These are phyloP conservation scores for Ceratocystis huliohia DNA, from an alignment of 2,329 filamentous ascomycete genomes.

Conservation along the genomic window DNA sequence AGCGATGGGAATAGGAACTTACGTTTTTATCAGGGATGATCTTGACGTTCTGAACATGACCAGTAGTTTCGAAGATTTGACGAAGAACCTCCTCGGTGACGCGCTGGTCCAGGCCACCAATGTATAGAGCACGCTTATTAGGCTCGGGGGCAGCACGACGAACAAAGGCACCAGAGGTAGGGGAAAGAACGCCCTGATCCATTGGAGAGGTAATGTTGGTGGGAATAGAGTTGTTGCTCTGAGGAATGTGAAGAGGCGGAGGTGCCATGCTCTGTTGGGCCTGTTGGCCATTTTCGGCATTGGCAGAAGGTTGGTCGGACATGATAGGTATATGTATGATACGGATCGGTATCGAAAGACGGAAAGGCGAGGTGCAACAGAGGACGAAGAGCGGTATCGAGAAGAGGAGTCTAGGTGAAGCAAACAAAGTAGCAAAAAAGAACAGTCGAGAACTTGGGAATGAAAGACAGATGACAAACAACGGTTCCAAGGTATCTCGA, in stretches of 20 bases:
- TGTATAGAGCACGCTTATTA: constrained; percentile 94
- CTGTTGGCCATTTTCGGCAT: constrained; percentile 54
- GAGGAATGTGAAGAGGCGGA: constrained; percentile 82
- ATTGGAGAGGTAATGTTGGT: constrained; percentile 83
- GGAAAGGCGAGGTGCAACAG: constrained; percentile 16
- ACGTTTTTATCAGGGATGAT: constrained; percentile 99
- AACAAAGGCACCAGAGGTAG: constrained; percentile 66
- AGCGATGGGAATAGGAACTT: constrained; percentile 34
- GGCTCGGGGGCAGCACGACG: constrained; percentile 91
- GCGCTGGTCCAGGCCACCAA: constrained; percentile 85
- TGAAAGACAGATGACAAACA: constrained; percentile 2
- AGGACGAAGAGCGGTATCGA: neutral
- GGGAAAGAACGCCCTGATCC: constrained; percentile 69
- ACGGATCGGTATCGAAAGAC: constrained; percentile 14
- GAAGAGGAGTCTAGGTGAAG: constrained; percentile 6
- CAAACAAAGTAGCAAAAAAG: neutral
- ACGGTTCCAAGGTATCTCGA: constrained; percentile 7
- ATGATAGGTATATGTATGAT: constrained; percentile 37
- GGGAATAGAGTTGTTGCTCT: constrained; percentile 91
- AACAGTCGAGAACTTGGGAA: constrained; percentile 1
- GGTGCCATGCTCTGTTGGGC: constrained; percentile 79
- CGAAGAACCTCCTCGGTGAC: constrained; percentile 93
- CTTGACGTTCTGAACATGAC: constrained; percentile 96
- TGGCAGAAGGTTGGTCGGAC: constrained; percentile 46
- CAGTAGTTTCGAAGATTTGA: constrained; percentile 97